These are phyloP conservation scores for Ambispora gerdemannii DNA, from an alignment of 192 early-diverging fungal genomes.

Conservation along the genomic window DNA sequence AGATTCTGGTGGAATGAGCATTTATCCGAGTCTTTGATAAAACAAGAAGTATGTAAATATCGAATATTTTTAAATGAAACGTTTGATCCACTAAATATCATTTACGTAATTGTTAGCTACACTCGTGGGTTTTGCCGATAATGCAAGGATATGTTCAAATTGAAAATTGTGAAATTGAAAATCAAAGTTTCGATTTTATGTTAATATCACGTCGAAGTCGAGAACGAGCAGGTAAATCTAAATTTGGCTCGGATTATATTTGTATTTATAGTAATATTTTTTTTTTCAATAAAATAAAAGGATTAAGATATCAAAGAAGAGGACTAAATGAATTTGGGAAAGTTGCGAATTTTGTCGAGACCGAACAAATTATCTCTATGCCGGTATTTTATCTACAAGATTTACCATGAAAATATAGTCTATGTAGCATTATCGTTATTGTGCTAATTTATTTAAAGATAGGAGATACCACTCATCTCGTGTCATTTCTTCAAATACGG, in stretches of 20 bases:
- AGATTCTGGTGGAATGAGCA: slow-evolving; percentile 66
- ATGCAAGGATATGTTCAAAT: slow-evolving; percentile 72
- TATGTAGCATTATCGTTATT: not conserved
- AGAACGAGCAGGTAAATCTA: slow-evolving; percentile 45
- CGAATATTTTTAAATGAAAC: not conserved
- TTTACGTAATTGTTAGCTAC: slow-evolving; percentile 35
- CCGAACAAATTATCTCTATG: slow-evolving; percentile 82
- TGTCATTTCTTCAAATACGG: slow-evolving; percentile 86
- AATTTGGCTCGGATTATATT: not conserved
- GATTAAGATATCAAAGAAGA: slow-evolving; percentile 84
- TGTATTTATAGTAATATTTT: slow-evolving; percentile 1
- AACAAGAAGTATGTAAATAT: slow-evolving; percentile 38
- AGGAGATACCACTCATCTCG: slow-evolving; percentile 47
- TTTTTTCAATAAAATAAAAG: slow-evolving; percentile 35
- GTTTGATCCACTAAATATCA: not conserved
- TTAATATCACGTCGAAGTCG: slow-evolving; percentile 65
- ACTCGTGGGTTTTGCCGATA: slow-evolving; percentile 56
- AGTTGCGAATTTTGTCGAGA: slow-evolving; percentile 96
- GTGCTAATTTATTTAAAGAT: slow-evolving; percentile 28
- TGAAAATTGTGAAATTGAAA: slow-evolving; percentile 58
- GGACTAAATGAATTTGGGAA: slow-evolving; percentile 84
- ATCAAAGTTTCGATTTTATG: slow-evolving; percentile 59
- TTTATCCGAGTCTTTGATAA: slow-evolving; percentile 42
- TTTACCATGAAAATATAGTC: not conserved
- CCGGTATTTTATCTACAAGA: slow-evolving; percentile 35